Evolutionary conservation across 2,329 filamentous ascomycete genomes (phyloP), one percentile per base, ranked within the genome.

Genomic region (Mycogone perniciosa): DNA sequence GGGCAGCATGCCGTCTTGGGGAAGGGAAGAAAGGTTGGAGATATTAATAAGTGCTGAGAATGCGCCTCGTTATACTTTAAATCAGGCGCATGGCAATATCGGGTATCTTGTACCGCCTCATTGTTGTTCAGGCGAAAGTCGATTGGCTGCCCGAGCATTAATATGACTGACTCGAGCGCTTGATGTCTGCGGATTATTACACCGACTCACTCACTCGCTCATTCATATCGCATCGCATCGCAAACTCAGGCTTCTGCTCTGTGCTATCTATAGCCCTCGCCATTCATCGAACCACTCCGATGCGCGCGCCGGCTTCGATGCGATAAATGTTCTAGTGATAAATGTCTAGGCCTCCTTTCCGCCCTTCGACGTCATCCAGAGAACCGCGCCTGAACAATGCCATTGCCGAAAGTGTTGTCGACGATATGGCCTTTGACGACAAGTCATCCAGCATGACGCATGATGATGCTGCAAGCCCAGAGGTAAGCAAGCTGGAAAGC

Each of bases 301-400:
- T 40, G 50, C 40, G 45, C 20, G 20, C 20, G 20, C 35, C 35
- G 9, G 35, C 35, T 38, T 38, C 40, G 6, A 48, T 40, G 50
- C 40, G 45, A 52, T 52, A 41, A 20, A 20, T 20, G 20, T 20
- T 20, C 20, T 20, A 20, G 20, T 20, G 20, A 20, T 20, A 20
- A 44, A 45, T 35, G 50, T 35, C 35, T 34, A 41, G 35, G 40
- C 4, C 35, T 42, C 30, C 46, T 13, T 35, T 41, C 35, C 50
- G 33, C 44, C 30, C 35, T 35, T 29, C 40, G 10, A 48, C 9
- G 44, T 31, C 45, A 30, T 34, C 35, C 29, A 35, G 6, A 48
- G 45, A 45, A 31, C 45, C 11, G 11, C 29, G 37, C 31, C 29
- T 49, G 45, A 53, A 53, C 41, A 42, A 53, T 53, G 51, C 46